Base-by-base conservation (phyloP, 768 basidiomycete species). In the Zangia roseola region DNA sequence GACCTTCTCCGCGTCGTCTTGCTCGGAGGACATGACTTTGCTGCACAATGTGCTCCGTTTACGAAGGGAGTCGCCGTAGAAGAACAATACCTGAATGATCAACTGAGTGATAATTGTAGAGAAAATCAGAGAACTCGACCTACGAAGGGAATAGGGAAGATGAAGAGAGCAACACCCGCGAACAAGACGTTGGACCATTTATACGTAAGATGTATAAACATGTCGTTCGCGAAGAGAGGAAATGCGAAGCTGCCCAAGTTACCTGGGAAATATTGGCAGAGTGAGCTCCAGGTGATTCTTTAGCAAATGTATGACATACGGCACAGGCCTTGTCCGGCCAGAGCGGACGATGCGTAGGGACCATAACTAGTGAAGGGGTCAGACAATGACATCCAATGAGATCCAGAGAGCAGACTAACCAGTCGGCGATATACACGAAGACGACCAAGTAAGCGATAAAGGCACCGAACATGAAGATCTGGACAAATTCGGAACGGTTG, bases 251-350 rank as follows among this genome's bases (percentile, higher is more conserved):
- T 80, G 1, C 70, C 61, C 25, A 82, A 48, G 53, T 79, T 81
- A 24, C 79, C 77, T 80, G 45, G 40, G n/a, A 36, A 39, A 14
- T 20, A 14, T 46, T 31, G 12, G 5, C 0, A 49, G 17, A 6
- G 31, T 48, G 12, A 41, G n/a, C n/a, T 30, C 16, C 4, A 35
- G 3, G 26, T 16, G 25, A 13, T 7, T 34, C 19, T 16, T 16
- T 20, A 6, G 6, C 3, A n/a, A 23, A 21, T 16, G n/a, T 24
- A 26, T 45, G 43, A 67, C 77, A 35, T 59, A 75, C 83, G 71
- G 43, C 75, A 72, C 38, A 85, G 71, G 51, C 80, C 78, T 59
- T 86, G 83, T 2, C 78, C 84, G 1, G 85, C 84, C 9, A 86
- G 67, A 20, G 84, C 84, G 5, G 82, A 83, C 1, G 82, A 84